Evolutionary conservation across 2,329 filamentous ascomycete species (phyloP), one percentile per base, ranked within the genome.

Genomic region (Cryphonectria nitschkei): DNA sequence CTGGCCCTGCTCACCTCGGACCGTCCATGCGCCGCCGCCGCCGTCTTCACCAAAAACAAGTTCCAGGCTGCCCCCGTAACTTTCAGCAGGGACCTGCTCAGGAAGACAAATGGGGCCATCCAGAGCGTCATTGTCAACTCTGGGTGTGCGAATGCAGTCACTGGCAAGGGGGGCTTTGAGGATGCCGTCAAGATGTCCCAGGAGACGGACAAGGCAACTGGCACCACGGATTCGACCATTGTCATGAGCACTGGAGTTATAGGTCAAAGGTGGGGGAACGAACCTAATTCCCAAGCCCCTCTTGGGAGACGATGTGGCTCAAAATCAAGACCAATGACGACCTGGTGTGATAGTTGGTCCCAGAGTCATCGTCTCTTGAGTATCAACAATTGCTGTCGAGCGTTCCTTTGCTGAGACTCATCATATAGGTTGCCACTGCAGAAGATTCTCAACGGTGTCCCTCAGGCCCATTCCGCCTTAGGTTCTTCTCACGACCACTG

Each of bases 231-330:
- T 68, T 85, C 84, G 75, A 96, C 93, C n/a, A 86, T 99, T 64
- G 95, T 98, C 73, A 98, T 99, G 96, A 98, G 94, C 80, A 99
- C 96, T 2, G 96, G 96, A 68, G 96, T 99, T 61, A 99, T 99
- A 79, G 96, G 96, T 11, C 95, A 98, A 82, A 90, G 93, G 90
- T 91, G 80, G 74, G 82, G 74, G 50, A 26, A 26, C 7, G 46
- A 32, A 65, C 68, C 74, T 69, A 69, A 19, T 26, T 52, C 14
- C 63, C 60, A 43, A 16, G 41, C 41, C 16, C 19, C 19, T 46
- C 43, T 46, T 46, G 43, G 16, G 26, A 60, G 72, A 34, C 4
- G 14, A 64, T 68, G 52, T 76, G 29, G 73, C 71, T 74, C 34
- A 3, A 19, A 7, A 11, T 43, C 22, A 37, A 26, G 32, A 26